phyloP scores from a whole-genome alignment of 169 alveolate genomes.

The Eimeria praecox region DNA sequence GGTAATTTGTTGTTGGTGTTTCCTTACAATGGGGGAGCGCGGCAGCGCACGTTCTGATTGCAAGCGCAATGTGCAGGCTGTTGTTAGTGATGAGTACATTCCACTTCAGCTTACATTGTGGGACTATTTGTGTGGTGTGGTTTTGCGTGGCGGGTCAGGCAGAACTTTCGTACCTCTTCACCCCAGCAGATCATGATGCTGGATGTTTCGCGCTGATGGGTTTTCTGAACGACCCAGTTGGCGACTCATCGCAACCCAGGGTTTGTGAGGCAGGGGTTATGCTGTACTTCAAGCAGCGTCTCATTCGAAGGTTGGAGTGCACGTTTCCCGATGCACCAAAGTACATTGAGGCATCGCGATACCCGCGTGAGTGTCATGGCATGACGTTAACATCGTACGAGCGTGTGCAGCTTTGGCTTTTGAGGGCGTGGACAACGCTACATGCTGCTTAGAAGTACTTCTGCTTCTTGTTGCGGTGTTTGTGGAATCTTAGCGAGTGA shows the following conservation, averaged over 20 bases:
- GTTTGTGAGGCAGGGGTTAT: constrained; percentile 93
- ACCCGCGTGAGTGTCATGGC: constrained; percentile 51
- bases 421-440: not conserved
- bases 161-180: constrained; percentile 90
- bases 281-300: constrained; percentile 91
- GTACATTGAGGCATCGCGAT: constrained; percentile 84
- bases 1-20: not conserved
- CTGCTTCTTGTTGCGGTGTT: not conserved
- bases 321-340: constrained; percentile 91
- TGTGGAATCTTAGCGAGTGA: constrained; percentile 48
- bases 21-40: not conserved
- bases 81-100: not conserved
- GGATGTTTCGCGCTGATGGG: constrained; percentile 92
- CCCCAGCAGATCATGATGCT: constrained; percentile 90
- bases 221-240: constrained; percentile 89
- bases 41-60: not conserved
- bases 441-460: not conserved
- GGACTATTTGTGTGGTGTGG: not conserved
- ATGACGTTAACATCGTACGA: not conserved
- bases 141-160: constrained; percentile 79
- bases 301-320: constrained; percentile 92
- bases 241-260: constrained; percentile 82
- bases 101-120: not conserved
- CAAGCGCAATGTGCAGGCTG: too few species aligned
- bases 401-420: not conserved